These are phyloP conservation scores for Fusarium camptoceras DNA, from an alignment of 2,329 filamentous ascomycete genomes.

Conservation along the genomic window DNA sequence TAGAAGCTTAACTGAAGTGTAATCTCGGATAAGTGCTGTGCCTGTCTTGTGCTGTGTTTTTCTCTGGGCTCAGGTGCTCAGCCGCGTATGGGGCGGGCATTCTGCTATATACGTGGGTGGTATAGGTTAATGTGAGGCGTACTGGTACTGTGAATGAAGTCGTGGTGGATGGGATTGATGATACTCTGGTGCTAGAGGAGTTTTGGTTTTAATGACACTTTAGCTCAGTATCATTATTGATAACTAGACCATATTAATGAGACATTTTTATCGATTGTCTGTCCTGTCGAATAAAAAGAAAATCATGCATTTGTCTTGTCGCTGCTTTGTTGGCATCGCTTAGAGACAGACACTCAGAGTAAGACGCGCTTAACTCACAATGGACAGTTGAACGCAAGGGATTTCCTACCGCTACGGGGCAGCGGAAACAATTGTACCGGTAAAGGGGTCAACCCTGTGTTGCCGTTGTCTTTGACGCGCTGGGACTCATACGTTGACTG, in stretches of 20 bases:
- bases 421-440: neutral
- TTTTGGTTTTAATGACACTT: rapidly evolving
- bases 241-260: neutral
- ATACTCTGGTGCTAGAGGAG: too few relatives aligned
- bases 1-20: neutral
- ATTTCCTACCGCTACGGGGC: neutral
- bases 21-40: constrained; percentile 6
- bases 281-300: neutral
- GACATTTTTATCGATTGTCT: neutral
- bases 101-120: neutral
- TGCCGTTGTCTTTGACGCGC: neutral
- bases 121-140: neutral
- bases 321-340: neutral
- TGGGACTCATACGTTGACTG: neutral
- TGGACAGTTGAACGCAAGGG: neutral
- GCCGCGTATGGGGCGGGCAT: neutral
- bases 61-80: neutral
- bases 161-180: too few relatives aligned
- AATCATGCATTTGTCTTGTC: too few relatives aligned
- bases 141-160: neutral
- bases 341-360: neutral
- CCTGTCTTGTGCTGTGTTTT: neutral
- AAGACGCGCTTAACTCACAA: neutral
- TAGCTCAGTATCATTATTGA: neutral
- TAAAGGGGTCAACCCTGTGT: neutral